These are phyloP conservation scores for Pythium guiyangense DNA, from an alignment of 352 stramenopile genomes.

Conservation along the genomic window DNA sequence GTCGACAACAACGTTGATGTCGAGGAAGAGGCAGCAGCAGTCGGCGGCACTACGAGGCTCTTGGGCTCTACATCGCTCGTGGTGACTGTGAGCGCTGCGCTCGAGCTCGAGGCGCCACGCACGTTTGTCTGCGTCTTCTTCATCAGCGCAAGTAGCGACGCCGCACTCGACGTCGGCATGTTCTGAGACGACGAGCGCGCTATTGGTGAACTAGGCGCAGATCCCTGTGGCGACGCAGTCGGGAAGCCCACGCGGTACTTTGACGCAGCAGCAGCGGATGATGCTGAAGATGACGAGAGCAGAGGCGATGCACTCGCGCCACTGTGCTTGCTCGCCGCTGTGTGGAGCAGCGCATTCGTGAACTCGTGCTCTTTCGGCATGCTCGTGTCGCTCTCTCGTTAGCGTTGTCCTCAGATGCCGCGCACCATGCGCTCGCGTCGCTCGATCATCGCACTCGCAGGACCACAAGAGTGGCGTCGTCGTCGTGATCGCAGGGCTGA, in stretches of 20 bases:
- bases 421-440: neutral
- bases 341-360: neutral
- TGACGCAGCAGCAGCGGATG: neutral
- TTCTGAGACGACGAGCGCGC: constrained; percentile 9
- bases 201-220: neutral
- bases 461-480: too few relatives aligned
- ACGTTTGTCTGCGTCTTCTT: constrained; percentile 15
- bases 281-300: neutral
- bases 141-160: constrained; percentile 22
- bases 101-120: constrained; percentile 1
- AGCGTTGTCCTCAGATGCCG: neutral
- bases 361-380: constrained; percentile 13
- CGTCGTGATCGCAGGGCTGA: too few relatives aligned
- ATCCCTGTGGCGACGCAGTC: neutral
- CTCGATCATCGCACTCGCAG: too few relatives aligned
- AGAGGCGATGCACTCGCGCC: neutral
- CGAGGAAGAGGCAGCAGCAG: neutral
- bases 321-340: neutral
- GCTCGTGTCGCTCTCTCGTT: neutral
- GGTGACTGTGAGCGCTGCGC: neutral
- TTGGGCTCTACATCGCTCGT: neutral
- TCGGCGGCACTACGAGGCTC: neutral
- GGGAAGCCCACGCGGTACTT: constrained; percentile 6
- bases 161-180: constrained; percentile 11
- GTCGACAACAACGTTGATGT: too few relatives aligned